Conservation (phyloP, 192 early-diverging fungal genomes). For the Backusella sp. region DNA sequence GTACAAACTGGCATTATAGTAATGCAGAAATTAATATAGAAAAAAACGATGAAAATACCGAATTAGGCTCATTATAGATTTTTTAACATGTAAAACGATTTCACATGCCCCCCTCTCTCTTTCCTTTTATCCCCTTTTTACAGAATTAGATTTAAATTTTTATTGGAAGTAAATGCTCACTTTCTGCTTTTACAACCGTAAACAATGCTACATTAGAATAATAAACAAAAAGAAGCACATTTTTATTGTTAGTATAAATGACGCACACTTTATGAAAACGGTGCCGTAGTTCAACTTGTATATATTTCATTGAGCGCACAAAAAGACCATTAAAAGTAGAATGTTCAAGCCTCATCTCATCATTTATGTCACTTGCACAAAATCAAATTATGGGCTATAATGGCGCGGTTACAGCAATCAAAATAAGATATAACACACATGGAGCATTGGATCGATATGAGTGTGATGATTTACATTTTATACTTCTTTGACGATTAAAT, state of each 20-base stretch:
- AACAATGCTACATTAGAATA: neutral
- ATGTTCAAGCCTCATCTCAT: neutral
- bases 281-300: too few relatives aligned
- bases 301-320: neutral
- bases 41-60: neutral
- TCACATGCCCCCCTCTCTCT: neutral
- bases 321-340: neutral
- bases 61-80: neutral
- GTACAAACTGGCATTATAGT: neutral
- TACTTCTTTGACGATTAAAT: neutral
- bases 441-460: neutral
- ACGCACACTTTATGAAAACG: too few relatives aligned
- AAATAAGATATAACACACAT: neutral
- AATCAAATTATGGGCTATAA: neutral
- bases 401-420: neutral
- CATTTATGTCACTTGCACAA: neutral
- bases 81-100: neutral
- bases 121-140: neutral
- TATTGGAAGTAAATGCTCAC: neutral
- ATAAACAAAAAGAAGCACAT: neutral
- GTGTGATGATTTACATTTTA: neutral
- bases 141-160: neutral
- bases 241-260: neutral
- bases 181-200: neutral
- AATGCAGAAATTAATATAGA: neutral